Conservation (phyloP, 2,329 filamentous ascomycete species). For the Cladosporium velox region DNA sequence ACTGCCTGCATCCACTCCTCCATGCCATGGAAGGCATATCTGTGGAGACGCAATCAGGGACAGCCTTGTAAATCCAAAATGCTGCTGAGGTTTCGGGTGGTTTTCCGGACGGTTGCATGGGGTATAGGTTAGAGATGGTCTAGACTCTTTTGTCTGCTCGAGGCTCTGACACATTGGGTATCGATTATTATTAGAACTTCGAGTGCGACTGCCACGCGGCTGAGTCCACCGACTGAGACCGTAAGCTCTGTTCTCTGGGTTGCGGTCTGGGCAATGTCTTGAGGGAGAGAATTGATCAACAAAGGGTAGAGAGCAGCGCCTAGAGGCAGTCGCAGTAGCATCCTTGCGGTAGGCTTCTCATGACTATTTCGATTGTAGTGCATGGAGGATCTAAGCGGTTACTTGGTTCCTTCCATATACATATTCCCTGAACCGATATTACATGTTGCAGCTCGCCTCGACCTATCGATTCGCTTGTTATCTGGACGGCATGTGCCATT, state of each 20-base stretch:
- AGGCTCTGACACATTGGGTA: not conserved
- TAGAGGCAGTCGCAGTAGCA: not conserved
- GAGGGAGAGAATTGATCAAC: not conserved
- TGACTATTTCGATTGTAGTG: not conserved
- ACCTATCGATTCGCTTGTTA: not conserved
- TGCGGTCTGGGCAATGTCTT: not conserved
- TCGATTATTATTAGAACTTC: not conserved
- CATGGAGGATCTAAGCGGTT: not conserved
- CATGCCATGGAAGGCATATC: not conserved
- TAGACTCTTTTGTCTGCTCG: not conserved
- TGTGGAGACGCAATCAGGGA: not conserved
- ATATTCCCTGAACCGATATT: conserved; percentile 1
- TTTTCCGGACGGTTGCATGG: not conserved
- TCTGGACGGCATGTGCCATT: not conserved
- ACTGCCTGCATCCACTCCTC: not conserved
- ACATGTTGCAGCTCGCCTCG: not conserved
- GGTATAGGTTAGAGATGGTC: not conserved
- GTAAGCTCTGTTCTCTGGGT: not conserved
- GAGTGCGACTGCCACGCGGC: not conserved
- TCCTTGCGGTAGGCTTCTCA: not conserved
- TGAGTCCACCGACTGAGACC: not conserved
- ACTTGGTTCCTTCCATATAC: not conserved
- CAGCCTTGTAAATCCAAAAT: not conserved
- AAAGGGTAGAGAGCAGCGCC: not conserved
- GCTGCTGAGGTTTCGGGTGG: not conserved